Conservation (phyloP, 208 protist species). For the Jaenimonas drosophilae region DNA sequence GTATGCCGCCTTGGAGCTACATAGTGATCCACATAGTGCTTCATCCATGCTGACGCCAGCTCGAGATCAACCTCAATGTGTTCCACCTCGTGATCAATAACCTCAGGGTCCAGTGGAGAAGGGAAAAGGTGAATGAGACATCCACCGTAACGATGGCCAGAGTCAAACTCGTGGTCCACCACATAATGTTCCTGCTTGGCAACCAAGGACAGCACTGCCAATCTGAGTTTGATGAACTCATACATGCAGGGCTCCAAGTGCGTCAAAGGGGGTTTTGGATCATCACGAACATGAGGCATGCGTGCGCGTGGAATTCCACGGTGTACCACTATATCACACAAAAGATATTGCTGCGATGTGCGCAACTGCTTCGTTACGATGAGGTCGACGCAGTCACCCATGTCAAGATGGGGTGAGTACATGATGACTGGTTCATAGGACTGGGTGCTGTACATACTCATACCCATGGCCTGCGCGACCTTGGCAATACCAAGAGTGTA, state of each 20-base stretch:
- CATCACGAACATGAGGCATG: constrained; percentile 33
- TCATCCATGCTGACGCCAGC: constrained; percentile 65
- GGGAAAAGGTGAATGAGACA: constrained; percentile 83
- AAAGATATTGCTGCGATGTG: constrained; percentile 65
- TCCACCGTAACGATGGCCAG: constrained; percentile 72
- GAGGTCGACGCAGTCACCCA: constrained; percentile 78
- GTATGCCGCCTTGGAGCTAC: constrained; percentile 44
- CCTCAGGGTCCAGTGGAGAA: constrained; percentile 64
- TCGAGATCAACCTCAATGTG: constrained; percentile 77
- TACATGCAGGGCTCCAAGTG: constrained; percentile 77
- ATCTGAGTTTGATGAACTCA: constrained; percentile 73
- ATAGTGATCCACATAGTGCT: constrained; percentile 83
- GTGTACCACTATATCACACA: constrained; percentile 78
- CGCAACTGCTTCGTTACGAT: constrained; percentile 79
- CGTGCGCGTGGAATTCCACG: constrained; percentile 61
- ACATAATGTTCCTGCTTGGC: constrained; percentile 83
- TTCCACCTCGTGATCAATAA: constrained; percentile 76
- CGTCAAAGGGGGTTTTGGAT: constrained; percentile 49
- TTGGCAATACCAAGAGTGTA: constrained; percentile 70
- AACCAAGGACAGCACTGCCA: constrained; percentile 56
- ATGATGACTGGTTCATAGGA: constrained; percentile 74
- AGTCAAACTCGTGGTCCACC: constrained; percentile 76
- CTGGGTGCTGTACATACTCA: constrained; percentile 77
- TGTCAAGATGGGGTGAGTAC: constrained; percentile 62
- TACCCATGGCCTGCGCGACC: constrained; percentile 76